Base-by-base conservation (phyloP, 371 early-diverging fungal genomes). In the Rhizomucor miehei region DNA sequence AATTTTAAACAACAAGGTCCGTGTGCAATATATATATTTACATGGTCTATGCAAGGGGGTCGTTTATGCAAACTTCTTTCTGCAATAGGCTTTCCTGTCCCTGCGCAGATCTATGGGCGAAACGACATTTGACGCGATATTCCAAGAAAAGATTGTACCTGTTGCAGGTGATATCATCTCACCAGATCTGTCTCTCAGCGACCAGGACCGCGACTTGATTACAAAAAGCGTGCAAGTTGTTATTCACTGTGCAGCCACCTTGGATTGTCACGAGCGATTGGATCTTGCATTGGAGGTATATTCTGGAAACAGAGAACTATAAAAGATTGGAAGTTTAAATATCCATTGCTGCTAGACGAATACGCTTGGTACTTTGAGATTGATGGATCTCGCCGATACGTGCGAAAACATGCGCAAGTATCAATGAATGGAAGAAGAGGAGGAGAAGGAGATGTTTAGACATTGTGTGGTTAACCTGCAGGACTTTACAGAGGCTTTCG, bases 221-320 rank as follows among this genome's bases (percentile, higher is more conserved):
- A 67, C 66, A 9, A 62, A 66, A 16, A 65, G 81, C 48, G 73
- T 77, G 6, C 67, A 77, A 41, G 60, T 81, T 14, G 79, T 85
- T 10, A 79, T 85, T 45, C 82, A 85, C 49, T 82, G 83, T 59
- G 86, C 86, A 40, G 86, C 83, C 34, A 76, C 86, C n/a, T 66
- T 82, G 46, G 80, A 81, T 52, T 79, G 77, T 67, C 77, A 78
- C 47, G 86, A 85, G 57, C 69, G 82, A 24, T 46, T 85, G 40
- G 81, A 81, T 62, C 66, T 79, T 25, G 74, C 82, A 6, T 60
- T 84, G 10, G 84, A 84, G 75, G 82, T 82, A 74, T 46, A 25
- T 17, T 16, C 2, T 6, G 1, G 4, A 2, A 16, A 6, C 35
- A 45, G 16, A 23, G n/a, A 6, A 14, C 9, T n/a, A 12, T 16